Base-by-base conservation (phyloP, 1,139 yeast species). In the Maudiozyma humilis region DNA sequence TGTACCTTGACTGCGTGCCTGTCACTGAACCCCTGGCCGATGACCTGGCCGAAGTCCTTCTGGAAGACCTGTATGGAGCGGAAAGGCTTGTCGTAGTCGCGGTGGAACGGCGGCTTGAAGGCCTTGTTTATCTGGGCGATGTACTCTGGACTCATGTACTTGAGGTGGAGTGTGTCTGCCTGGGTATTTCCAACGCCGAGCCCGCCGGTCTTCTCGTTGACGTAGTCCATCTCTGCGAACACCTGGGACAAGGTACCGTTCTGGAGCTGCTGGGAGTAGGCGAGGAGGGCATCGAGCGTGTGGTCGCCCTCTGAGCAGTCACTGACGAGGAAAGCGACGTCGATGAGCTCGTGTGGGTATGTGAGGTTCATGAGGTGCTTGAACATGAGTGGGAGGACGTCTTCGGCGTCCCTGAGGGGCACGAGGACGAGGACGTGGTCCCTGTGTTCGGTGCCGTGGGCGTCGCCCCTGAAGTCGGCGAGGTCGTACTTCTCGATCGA, bases 1-100 rank as follows among this genome's bases (percentile, higher is more conserved):
- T 87, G 96, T 18, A 84, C 89, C 60, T 84, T 85, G 39, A 86
- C 93, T 16, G 86, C 93, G 60, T 87, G 96, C 50, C 95, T 70
- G 59, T 85, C 94, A 51, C 85, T 76, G 63, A 91, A 89, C 3
- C 96, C 95, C 60, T 85, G 94, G 12, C 93, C 91, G 51, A 82
- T 81, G 5, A 73, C 73, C 63, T 82, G 89, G 14, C 95, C 95
- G 59, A 87, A 87, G 63, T 87, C 93, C 59, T 86, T 86, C 53
- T 79, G 77, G 64, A 75, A 84, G 36, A 86, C 82, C 46, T 85
- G 82, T 14, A 85, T 78, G 7, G 82, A 76, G 51, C 93, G 70
- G 68, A 85, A 86, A 1, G 89, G 95, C 54, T 76, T 76, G 45
- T 73, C 68, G 53, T 79, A 82, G 48, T 79, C 79, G 27, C 67